Percentiles rank a stretch among this genome's conserved stretches.
Evolutionary conservation across 306 rosid genomes (phyloP).

Genomic region (Nissolia schottii): DNA sequence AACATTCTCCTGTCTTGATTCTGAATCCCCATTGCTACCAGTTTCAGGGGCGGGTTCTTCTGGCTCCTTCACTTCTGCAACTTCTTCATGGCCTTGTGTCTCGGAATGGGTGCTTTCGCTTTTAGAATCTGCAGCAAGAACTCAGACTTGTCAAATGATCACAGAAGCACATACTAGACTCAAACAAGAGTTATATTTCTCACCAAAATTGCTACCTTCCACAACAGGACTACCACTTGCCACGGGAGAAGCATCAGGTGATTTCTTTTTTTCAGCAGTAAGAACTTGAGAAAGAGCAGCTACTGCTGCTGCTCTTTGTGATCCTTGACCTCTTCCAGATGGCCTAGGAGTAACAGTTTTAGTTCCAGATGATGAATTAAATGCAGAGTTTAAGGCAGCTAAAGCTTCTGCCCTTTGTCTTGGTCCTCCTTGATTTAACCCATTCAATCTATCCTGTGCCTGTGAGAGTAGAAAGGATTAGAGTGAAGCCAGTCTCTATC

Average conservation of each 20-base stretch:
- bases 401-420: constrained; percentile 99
- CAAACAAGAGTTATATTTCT: constrained; percentile 19
- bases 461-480: constrained; percentile 20
- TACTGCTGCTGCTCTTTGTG: constrained; percentile 98
- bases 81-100: constrained; percentile 58
- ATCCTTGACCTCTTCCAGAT: constrained; percentile 60
- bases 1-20: constrained; percentile 50
- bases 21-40: constrained; percentile 47
- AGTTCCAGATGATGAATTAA: constrained; percentile 57
- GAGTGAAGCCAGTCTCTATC: not conserved
- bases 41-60: constrained; percentile 45
- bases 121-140: constrained; percentile 45
- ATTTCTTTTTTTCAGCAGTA: constrained; percentile 78
- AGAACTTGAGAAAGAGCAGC: constrained; percentile 97
- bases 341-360: constrained; percentile 44
- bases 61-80: constrained; percentile 53
- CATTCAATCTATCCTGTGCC: constrained; percentile 69
- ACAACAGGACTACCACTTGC: constrained; percentile 56
- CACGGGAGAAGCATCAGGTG: constrained; percentile 71
- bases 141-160: constrained; percentile 23
- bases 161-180: constrained; percentile 8
- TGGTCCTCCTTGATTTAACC: constrained; percentile 63
- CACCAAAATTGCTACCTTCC: constrained; percentile 53
- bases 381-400: constrained; percentile 88
- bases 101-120: constrained; percentile 52